Evolutionary conservation across 2,329 filamentous ascomycete genomes (phyloP).

Genomic region (Trichoderma sp.): DNA sequence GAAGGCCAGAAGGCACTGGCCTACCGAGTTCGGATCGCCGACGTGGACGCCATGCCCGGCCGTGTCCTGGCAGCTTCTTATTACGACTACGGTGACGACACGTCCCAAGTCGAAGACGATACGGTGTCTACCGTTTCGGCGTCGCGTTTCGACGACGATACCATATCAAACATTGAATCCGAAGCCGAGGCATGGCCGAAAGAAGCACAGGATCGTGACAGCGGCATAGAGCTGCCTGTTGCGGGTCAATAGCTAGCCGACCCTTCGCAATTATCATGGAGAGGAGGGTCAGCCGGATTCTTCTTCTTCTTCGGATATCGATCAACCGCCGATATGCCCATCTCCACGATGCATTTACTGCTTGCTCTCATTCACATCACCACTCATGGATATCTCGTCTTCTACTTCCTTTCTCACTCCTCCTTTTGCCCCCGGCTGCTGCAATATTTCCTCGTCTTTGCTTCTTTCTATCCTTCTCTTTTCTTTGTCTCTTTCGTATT

Average conservation of each 20-base stretch:
- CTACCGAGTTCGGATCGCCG: conserved; percentile 76
- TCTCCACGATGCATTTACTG: conserved; percentile 10
- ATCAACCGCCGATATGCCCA: neutral
- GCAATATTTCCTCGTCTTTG: conserved; percentile 7
- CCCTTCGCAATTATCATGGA: neutral
- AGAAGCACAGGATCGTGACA: conserved; percentile 53
- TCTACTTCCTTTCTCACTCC: neutral
- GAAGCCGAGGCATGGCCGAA: conserved; percentile 41
- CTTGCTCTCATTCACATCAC: conserved; percentile 16
- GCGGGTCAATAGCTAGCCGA: conserved; percentile 42
- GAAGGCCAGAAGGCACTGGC: conserved; percentile 86
- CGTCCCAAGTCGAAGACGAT: conserved; percentile 31
- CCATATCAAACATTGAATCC: conserved; percentile 34
- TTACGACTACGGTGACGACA: conserved; percentile 53
- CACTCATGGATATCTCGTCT: conserved; percentile 16
- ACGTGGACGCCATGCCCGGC: conserved; percentile 69
- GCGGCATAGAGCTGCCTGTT: conserved; percentile 52
- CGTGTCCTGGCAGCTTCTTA: conserved; percentile 71
- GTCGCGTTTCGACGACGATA: conserved; percentile 27
- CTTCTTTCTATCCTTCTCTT: conserved; percentile 3
- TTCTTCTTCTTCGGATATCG: neutral
- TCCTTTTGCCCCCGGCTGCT: conserved; percentile 14
- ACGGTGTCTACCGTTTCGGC: conserved; percentile 33
- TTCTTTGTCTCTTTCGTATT: conserved; percentile 17
- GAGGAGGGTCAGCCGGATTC: neutral